phyloP scores from a whole-genome alignment of 495 filamentous ascomycete genomes.

The Mytilinidion resinicola region DNA sequence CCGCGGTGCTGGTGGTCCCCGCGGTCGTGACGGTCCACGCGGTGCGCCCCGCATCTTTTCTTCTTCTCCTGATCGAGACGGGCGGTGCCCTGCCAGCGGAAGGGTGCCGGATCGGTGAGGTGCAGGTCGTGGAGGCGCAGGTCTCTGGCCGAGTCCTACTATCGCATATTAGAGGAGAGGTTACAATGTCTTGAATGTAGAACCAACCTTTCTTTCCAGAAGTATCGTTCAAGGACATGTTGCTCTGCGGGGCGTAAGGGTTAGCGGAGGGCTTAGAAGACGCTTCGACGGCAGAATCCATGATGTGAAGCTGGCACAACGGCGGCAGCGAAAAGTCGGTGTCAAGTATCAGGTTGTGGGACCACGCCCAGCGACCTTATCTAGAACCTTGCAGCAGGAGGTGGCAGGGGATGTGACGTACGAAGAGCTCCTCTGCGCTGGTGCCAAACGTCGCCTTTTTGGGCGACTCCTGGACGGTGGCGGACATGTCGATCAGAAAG shows the following conservation, averaged over 20 bases:
- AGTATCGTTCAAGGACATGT: slow-evolving; percentile 33
- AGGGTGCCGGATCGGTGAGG: slow-evolving; percentile 25
- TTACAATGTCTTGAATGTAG: no score
- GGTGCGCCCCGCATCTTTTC: slow-evolving; percentile 31
- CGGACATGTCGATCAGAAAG: slow-evolving; percentile 42
- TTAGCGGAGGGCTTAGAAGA: slow-evolving; percentile 36
- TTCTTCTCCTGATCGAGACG: slow-evolving; percentile 36
- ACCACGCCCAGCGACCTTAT: slow-evolving; percentile 10
- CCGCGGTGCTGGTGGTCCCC: slow-evolving; percentile 35
- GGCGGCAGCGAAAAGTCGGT: neutral
- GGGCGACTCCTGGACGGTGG: slow-evolving; percentile 42
- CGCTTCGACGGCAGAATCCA: slow-evolving; percentile 28
- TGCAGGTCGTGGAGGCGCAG: slow-evolving; percentile 12
- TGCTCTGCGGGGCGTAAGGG: slow-evolving; percentile 35
- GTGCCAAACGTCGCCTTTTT: slow-evolving; percentile 49
- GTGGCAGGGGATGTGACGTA: slow-evolving; percentile 46
- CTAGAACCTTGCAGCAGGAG: slow-evolving; percentile 7
- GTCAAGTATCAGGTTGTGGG: slow-evolving; percentile 9
- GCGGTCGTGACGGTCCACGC: slow-evolving; percentile 28
- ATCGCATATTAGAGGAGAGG: no score
- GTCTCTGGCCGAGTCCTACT: neutral
- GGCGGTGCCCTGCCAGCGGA: slow-evolving; percentile 28
- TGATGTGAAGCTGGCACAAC: slow-evolving; percentile 9
- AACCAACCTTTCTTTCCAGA: slow-evolving; percentile 1
- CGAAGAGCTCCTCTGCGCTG: slow-evolving; percentile 81